A percentile compares a stretch with the other conserved stretches of the same genome.
These are phyloP conservation scores for Annulohypoxylon stygium DNA, from an alignment of 495 filamentous ascomycete genomes.

Conservation along the genomic window DNA sequence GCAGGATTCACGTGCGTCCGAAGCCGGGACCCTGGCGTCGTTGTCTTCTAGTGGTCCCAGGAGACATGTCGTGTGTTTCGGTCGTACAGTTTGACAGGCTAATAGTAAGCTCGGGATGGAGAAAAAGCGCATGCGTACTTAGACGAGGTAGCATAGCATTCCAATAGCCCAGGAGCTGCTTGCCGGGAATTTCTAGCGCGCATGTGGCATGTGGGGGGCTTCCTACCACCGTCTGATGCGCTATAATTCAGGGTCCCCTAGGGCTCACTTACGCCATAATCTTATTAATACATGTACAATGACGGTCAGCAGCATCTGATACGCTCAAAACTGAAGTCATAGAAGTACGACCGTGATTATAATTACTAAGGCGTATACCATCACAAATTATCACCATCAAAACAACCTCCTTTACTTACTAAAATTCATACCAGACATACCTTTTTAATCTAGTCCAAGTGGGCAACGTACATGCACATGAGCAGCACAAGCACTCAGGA, in stretches of 20 bases:
- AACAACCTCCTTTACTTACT: not conserved
- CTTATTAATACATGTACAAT: no score
- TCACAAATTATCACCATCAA: not conserved
- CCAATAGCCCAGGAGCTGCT: not conserved
- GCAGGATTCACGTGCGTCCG: conserved; percentile 39
- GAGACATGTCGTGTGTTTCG: conserved; percentile 8
- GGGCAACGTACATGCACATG: not conserved
- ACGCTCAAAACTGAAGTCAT: no score
- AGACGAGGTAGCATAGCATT: not conserved
- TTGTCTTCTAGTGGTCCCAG: not conserved
- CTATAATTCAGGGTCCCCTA: conserved; percentile 24
- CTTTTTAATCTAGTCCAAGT: not conserved
- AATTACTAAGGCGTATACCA: no score
- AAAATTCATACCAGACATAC: not conserved
- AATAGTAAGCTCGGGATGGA: conserved; percentile 16
- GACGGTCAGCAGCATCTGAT: no score
- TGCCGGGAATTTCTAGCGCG: conserved; percentile 20
- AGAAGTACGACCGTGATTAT: no score
- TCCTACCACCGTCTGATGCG: not conserved
- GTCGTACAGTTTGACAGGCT: conserved; percentile 17
- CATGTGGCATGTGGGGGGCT: conserved; percentile 27
- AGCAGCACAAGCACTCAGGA: not conserved
- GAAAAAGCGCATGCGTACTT: conserved; percentile 2
- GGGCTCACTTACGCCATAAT: no score
- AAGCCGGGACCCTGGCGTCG: conserved; percentile 22